Evolutionary conservation across 345 rosid genomes (phyloP).

Genomic region (Citrus unshiu): DNA sequence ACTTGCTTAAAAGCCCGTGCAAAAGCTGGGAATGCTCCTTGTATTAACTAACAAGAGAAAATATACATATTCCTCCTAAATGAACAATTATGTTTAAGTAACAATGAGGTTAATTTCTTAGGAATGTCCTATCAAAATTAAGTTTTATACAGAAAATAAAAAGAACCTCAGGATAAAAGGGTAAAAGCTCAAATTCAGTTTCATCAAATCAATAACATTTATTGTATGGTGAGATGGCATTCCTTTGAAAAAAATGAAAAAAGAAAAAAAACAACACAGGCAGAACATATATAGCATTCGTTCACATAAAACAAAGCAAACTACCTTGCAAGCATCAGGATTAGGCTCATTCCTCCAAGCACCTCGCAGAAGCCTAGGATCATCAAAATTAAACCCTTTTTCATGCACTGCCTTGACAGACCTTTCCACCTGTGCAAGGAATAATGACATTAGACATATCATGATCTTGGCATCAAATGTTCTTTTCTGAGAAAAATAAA

Average conservation of each 20-base stretch:
- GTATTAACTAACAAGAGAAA: not conserved
- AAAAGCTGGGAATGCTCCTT: not conserved
- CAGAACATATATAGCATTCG: not conserved
- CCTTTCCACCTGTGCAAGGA: constrained; percentile 40
- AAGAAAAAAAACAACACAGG: not conserved
- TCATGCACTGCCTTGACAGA: constrained; percentile 53
- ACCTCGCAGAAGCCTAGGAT: constrained; percentile 85
- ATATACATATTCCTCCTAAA: not conserved
- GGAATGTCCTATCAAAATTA: not conserved
- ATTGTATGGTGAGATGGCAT: not conserved
- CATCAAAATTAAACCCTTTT: constrained; percentile 97
- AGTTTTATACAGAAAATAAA: not conserved
- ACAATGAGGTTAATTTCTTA: not conserved
- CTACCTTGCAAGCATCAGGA: constrained; percentile 93
- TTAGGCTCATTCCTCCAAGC: constrained; percentile 98
- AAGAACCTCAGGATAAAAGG: not conserved
- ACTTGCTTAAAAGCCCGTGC: not conserved
- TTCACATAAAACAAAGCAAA: constrained; percentile 11
- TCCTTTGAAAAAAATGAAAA: not conserved
- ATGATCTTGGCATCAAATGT: not conserved
- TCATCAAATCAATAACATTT: not conserved
- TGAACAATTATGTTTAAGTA: not conserved
- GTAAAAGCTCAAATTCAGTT: not conserved
- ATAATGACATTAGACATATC: constrained; percentile 6
- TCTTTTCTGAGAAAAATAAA: not conserved